Base-by-base conservation (phyloP, 2,329 filamentous ascomycete genomes). In the Endoconidiophora laricicola region DNA sequence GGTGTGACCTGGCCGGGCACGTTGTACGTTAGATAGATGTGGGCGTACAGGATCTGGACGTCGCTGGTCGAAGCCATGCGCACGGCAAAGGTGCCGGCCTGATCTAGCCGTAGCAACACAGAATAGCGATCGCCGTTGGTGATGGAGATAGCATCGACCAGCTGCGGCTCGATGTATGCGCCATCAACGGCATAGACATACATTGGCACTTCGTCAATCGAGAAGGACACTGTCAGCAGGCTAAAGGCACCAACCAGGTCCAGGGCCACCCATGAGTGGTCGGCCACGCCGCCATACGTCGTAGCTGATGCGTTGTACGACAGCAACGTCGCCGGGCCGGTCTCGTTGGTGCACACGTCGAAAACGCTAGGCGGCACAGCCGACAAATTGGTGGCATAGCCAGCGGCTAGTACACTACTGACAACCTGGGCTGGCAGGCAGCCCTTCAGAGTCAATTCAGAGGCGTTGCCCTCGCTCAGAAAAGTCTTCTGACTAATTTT, bases 171-270 rank as follows among this genome's bases (percentile, higher is more conserved):
- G 48, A 78, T 70, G 57, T 74, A 76, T 6, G 68, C 61, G 2
- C 69, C 73, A 52, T 77, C 74, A 47, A 73, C 68, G 40, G 69
- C 70, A 55, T 73, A 74, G 3, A 77, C 63, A 63, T 66, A 74
- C 60, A 76, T 63, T 18, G 69, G 63, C 48, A 73, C 69, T 50
- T 69, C 67, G 57, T 77, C 73, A 45, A 76, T 71, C 26, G 71
- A 69, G 16, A 66, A 65, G 4, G 63, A 56, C 2, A 64, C 63
- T 0, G 65, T 69, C 44, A 69, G 60, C 23, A 74, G 66, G 46
- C 69, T 66, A 46, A 70, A 65, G 2, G 70, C 63, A n/a, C 66
- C 70, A 51, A 79, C 68, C n/a, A 78, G 57, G 54, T 77, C 69
- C 12, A 79, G 60, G 6, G 72, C 71, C 0, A 70, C 57, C 73